Base-by-base conservation (phyloP, 257 asterid species). In the Fraxinus cuspidata region DNA sequence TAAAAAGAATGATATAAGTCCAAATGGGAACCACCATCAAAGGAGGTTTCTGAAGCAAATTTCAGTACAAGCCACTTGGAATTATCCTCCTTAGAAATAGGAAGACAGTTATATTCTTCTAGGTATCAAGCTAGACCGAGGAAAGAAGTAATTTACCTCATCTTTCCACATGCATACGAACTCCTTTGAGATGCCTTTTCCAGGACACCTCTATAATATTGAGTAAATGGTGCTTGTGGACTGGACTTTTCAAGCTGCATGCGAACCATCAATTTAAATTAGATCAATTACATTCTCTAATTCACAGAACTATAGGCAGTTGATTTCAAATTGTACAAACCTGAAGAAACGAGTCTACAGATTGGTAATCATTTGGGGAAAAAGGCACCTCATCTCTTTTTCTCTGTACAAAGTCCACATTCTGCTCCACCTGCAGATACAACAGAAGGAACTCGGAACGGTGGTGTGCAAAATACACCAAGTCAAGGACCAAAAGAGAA, bases 291-390 rank as follows among this genome's bases (percentile, higher is more conserved):
- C 7, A 80, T 29, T 29, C 65, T 23, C 28, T 29, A n/a, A 23
- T 77, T 73, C 8, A 13, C 28, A 38, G 31, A 80, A 56, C 68
- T 47, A 78, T 58, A 40, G 70, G 32, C 6, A 74, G 66, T 31
- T 6, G 75, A 75, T 72, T 38, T 25, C 38, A 69, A 80, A 78
- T 60, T 74, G 64, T 38, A 80, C 77, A 65, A 79, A 93, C 98
- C 99, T 89, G 97, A 82, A 96, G 97, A 88, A 96, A 96, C 65
- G 89, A 82, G 78, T 93, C 97, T 42, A 75, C 97, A 1, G 92
- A 87, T 84, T 88, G 89, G 77, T 92, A 95, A 79, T 96, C 97
- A 53, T 87, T 88, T 8, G 99, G 99, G 38, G 98, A 96, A 87
- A 88, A 92, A 72, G 97, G 72, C 31, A 86, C 92, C 68, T 93